Evolutionary conservation across 2,329 filamentous ascomycete genomes (phyloP), one percentile per base, ranked within the genome.

Genomic region (Thyridium curvatum): DNA sequence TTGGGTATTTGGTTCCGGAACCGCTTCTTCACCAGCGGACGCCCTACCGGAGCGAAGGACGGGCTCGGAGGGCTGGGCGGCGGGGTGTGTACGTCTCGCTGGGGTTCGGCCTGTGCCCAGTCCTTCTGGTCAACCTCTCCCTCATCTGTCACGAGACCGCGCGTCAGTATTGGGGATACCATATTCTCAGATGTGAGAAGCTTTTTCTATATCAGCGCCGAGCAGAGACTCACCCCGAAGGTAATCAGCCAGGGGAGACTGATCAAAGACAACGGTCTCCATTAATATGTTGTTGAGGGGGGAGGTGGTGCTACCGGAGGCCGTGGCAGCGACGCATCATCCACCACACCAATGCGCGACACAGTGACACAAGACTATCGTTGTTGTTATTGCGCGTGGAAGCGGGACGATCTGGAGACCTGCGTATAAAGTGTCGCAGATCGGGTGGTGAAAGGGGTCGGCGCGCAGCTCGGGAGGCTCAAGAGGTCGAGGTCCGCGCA

Each of bases 261-360:
- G 82, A 66, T 93, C 79, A 65, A 85, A 86, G 52, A 95, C 79
- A 53, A 95, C 74, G 55, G 85, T 80, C 75, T 95, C 90, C 90
- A 96, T 93, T 61, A 41, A 43, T 35, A 41, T 35, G 38, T 39
- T 6, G 21, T 28, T n/a, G 16, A 31, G 12, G 33, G 28, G n/a
- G 18, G 40, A 17, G 17, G 36, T 34, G 37, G 40, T 36, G 37
- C 36, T 40, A 34, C 32, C 33, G 35, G 41, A 37, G 40, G 32
- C 37, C 37, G 34, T 26, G 36, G 30, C 18, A 28, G 14, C n/a
- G 13, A 17, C 12, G 39, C 29, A 26, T 26, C 21, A 26, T 26
- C 21, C 21, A 26, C 21, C 21, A 26, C 21, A 26, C 21, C 21
- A 26, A 26, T 26, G 21, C 21, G 21, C 21, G 21, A 26, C 21